Evolutionary conservation across 2,329 filamentous ascomycete species (phyloP), one percentile per base, ranked within the genome.

Genomic region (Fusarium ambrosium): DNA sequence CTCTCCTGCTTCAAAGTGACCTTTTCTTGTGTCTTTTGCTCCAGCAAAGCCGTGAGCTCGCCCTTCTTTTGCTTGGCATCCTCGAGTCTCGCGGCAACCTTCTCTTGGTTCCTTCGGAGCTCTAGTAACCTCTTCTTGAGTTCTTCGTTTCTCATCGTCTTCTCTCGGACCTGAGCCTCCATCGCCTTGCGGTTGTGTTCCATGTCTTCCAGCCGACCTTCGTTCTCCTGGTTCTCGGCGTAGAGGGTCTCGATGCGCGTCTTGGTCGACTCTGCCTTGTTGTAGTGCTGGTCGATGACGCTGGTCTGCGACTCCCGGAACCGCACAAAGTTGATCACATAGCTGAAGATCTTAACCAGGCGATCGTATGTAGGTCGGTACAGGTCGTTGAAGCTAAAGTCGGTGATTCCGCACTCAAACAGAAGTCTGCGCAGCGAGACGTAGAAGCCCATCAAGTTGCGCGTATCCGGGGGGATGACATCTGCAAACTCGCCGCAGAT

Each of bases 251-350:
- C 96, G 79, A 98, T 98, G 71, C 93, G 91, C 62, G 92, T 87
- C 84, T 98, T 98, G 2, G 94, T 95, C 69, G 90, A 91, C 84
- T 98, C 95, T 14, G 94, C 91, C 79, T 94, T 95, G 86, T 98
- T 97, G 86, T 97, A 97, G 84, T 98, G 94, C 82, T 97, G 91
- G 81, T 98, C 95, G 74, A 98, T 98, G 34, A 97, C 91, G 43
- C 88, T 87, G 1, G 95, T 97, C 83, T 98, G 96, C 72, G 93
- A 95, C 85, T 98, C 95, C 78, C 97, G 93, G 85, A 98, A 99
- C 63, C 97, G 92, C 77, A 98, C 95, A 84, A 99, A 99, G 85
- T 99, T 99, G 87, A 99, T 99, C 74, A 98, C 90, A 84, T 98
- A 98, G 75, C 94, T 97, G 82, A 99, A 97, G 80, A 98, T 97